These are phyloP conservation scores for Populus deltoides DNA, from an alignment of 345 rosid genomes.

Conservation along the genomic window DNA sequence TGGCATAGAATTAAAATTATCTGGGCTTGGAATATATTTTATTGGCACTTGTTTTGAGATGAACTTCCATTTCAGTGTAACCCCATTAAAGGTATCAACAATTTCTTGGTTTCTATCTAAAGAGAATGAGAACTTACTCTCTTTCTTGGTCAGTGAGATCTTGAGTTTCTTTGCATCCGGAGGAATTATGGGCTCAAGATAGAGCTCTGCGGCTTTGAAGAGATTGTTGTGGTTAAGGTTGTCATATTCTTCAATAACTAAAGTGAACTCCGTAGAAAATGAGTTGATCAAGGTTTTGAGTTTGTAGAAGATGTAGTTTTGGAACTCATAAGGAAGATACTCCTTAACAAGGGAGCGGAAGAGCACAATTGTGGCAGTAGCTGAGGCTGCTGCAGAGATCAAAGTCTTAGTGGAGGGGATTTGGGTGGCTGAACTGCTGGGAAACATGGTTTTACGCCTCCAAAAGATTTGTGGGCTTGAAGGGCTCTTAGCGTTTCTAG, in stretches of 20 bases:
- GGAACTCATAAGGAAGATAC: conserved; percentile 35
- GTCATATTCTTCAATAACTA: conserved; percentile 36
- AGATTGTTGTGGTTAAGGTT: conserved; percentile 33
- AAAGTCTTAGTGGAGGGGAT: conserved; percentile 23
- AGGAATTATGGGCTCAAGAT: conserved; percentile 35
- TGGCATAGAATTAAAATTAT: background rate
- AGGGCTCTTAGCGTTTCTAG: no score
- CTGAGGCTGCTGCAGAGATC: conserved; percentile 37
- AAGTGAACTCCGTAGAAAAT: conserved; percentile 24
- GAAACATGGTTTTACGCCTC: background rate
- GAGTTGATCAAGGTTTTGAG: conserved; percentile 16
- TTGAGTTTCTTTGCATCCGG: conserved; percentile 20
- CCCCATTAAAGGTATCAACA: conserved; percentile 30
- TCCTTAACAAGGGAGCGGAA: conserved; percentile 29
- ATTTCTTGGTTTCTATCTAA: conserved; percentile 28
- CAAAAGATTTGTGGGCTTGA: background rate
- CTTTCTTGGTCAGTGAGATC: conserved; percentile 13
- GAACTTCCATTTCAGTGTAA: conserved; percentile 31
- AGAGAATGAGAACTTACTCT: conserved; percentile 19
- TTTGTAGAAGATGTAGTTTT: conserved; percentile 17
- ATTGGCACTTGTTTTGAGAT: background rate
- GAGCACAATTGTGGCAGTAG: conserved; percentile 35
- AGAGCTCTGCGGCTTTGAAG: conserved; percentile 36
- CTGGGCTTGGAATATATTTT: background rate
- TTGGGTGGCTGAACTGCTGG: conserved; percentile 16